Conservation (phyloP, 2,329 filamentous ascomycete genomes). For the Xylaria multiplex region DNA sequence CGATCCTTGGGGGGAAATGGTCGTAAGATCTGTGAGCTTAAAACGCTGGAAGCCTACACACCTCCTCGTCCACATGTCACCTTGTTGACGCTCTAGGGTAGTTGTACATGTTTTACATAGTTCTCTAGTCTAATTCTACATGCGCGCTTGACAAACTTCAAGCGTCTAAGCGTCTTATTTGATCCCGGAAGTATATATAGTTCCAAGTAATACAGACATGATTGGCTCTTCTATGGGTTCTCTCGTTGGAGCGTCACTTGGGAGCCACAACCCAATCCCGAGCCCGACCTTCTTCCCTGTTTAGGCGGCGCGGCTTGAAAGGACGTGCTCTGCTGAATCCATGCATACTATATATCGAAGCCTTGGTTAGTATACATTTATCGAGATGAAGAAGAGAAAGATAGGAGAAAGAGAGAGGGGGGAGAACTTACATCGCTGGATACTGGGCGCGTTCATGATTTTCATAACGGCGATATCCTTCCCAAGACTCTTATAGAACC, state of each 20-base stretch:
- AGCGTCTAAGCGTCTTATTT: not conserved
- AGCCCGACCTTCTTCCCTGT: not conserved
- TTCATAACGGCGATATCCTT: slow-evolving; percentile 49
- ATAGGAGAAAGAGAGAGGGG: not conserved
- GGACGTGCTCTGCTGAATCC: slow-evolving; percentile 27
- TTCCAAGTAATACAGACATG: not conserved
- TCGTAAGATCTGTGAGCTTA: no score
- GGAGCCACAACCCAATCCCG: not conserved
- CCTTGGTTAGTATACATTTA: not conserved
- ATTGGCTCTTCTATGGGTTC: not conserved
- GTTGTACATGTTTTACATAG: not conserved
- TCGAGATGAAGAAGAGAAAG: not conserved
- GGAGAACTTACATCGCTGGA: slow-evolving; percentile 32
- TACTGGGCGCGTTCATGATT: slow-evolving; percentile 45
- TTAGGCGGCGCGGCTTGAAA: slow-evolving; percentile 1
- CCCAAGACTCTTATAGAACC: slow-evolving; percentile 51
- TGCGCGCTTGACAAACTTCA: not conserved
- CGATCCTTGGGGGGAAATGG: no score
- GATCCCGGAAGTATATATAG: not conserved
- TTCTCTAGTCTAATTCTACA: not conserved
- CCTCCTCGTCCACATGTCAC: not conserved
- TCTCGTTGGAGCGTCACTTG: not conserved
- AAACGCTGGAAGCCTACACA: no score
- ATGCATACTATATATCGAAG: slow-evolving; percentile 26
- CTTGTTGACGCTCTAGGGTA: not conserved